Base-by-base conservation (phyloP, 768 basidiomycete genomes). In the Suillus hirtellus region DNA sequence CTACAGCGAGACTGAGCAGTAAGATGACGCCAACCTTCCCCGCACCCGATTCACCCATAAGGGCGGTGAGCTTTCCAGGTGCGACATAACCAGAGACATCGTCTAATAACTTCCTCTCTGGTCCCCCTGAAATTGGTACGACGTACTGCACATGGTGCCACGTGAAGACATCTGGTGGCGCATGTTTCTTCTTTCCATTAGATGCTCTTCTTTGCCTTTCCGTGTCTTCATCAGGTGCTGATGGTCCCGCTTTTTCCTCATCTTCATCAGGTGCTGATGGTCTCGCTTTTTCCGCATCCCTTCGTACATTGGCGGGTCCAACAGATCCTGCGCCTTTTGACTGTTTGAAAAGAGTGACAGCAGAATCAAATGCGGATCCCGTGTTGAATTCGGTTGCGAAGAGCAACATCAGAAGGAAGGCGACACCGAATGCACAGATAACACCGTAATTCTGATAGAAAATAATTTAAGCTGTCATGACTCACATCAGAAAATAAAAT, bases 31-130 rank as follows among this genome's bases (percentile, higher is more conserved):
- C 54, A 37, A 78, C 79, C 71, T 75, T 84, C 67, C 82, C 87
- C 62, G 76, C 84, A 60, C 76, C 82, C 52, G 72, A 85, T 76
- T 76, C 87, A 61, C 82, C 93, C 92, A 89, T 93, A 69, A 87
- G 81, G 60, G 89, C 90, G 0, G 89, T 92, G 62, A 94, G 74
- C 63, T 81, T 93, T 5, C 94, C 93, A 0, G 93, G 94, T 11
- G 84, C 85, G 21, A 93, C 92, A 72, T 83, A 95, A 0, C 93
- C 93, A 35, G 86, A 89, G 14, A 95, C 82, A 53, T 91, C 82
- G 65, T 93, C 83, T 61, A 94, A 78, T 2, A 94, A 79, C 37
- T 73, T 75, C 43, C 83, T 77, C 17, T 87, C 79, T 1, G 82
- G 79, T 40, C 55, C 38, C 9, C 55, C 55, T 24, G 55, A 56